Percentiles rank a stretch among this genome's conserved stretches.
Evolutionary conservation across 2,329 filamentous ascomycete species (phyloP).

Genomic region (Diaporthe citrichinensis): DNA sequence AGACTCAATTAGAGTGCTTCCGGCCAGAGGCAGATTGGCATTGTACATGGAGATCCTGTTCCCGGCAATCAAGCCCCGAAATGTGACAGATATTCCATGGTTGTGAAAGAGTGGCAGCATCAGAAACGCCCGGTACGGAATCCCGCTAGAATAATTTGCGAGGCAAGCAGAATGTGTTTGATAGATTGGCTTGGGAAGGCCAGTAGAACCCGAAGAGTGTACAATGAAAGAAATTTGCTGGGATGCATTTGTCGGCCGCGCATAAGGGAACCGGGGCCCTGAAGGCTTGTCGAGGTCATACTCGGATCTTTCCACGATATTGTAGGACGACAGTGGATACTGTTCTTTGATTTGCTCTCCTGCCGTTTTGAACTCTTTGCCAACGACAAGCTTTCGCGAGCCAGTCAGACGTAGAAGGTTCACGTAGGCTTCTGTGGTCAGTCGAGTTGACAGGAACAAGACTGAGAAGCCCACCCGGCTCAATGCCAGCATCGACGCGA

Average conservation of each 20-base stretch:
- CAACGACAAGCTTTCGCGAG: slow-evolving; percentile 51
- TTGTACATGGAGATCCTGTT: slow-evolving; percentile 64
- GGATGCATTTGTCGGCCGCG: slow-evolving; percentile 42
- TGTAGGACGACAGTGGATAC: slow-evolving; percentile 46
- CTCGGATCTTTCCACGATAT: slow-evolving; percentile 41
- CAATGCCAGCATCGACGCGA: slow-evolving; percentile 66
- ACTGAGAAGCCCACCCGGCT: slow-evolving; percentile 66
- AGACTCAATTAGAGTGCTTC: slow-evolving; percentile 56
- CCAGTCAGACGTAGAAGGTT: slow-evolving; percentile 60
- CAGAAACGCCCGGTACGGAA: slow-evolving; percentile 59
- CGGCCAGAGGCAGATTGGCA: slow-evolving; percentile 63
- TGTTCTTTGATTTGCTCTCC: slow-evolving; percentile 46
- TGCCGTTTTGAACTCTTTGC: slow-evolving; percentile 33
- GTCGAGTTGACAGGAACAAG: slow-evolving; percentile 67
- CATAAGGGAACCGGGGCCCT: slow-evolving; percentile 41
- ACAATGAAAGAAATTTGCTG: slow-evolving; percentile 49
- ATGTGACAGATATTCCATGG: slow-evolving; percentile 64
- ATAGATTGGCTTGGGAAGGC: slow-evolving; percentile 69
- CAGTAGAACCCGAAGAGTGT: slow-evolving; percentile 64
- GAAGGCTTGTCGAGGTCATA: slow-evolving; percentile 33
- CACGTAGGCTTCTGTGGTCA: slow-evolving; percentile 65
- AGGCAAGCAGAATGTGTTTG: slow-evolving; percentile 63
- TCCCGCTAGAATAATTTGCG: slow-evolving; percentile 59
- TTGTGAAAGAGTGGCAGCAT: slow-evolving; percentile 67
- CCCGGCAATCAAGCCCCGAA: slow-evolving; percentile 60